Base-by-base conservation (phyloP, 1,284 basidiomycete species). In the Microstroma glucosiphilum region DNA sequence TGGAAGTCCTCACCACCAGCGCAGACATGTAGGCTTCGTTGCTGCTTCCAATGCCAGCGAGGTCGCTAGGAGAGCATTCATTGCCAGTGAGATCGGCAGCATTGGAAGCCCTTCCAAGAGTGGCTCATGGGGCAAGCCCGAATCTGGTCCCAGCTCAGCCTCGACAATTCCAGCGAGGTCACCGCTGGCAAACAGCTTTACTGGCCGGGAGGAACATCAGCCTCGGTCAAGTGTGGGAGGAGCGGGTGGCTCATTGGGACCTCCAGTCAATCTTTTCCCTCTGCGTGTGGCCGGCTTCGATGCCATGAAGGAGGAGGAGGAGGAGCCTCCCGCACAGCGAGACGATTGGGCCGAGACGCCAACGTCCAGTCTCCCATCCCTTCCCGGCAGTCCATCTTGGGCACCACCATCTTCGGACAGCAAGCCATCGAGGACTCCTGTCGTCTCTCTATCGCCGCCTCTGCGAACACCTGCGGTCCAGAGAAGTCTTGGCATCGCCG, bases 41-140 rank as follows among this genome's bases (percentile, higher is more conserved):
- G 51, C 51, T 3, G n/a, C 51, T 21, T 54, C 51, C 7, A 54
- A 54, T 26, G 51, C 51, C n/a, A 25, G 21, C 15, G 51, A 54
- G 26, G 51, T 54, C 2, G 51, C 51, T 21, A 54, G 51, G 51
- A 54, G 51, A 13, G 51, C 51, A 17, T 54, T 54, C 26, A 25
- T 54, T 23, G 51, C 51, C 21, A 23, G 21, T 15, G 51, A 54
- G 21, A 54, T 54, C 13, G 51, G 51, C 6, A 54, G 51, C 51
- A 54, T 54, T 25, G 51, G 51, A 8, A 54, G 25, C 43, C 43
- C 43, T 6, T 48, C 43, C 21, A 37, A 37, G 30, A 37, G 30
- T 37, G 30, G 4, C 30, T 37, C 30, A 37, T 37, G 30, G 30
- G 30, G 30, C 30, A 37, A 37, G 30, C 30, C 3, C 9, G 30